phyloP scores from a whole-genome alignment of 345 rosid genomes.

The Geranium brycei region DNA sequence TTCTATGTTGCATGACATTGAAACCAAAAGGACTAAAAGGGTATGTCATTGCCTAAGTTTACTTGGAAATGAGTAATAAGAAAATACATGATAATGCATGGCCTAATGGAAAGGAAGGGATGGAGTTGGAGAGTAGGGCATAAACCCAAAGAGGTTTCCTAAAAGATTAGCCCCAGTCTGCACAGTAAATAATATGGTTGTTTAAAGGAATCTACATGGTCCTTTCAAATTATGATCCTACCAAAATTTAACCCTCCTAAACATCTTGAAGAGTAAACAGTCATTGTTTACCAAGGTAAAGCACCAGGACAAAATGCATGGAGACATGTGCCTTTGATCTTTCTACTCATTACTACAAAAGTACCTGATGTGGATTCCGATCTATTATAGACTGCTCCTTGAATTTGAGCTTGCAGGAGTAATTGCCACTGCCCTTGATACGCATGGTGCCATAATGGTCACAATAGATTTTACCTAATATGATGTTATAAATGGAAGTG shows the following conservation, averaged over 20 bases:
- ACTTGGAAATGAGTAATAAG: no score
- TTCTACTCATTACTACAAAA: constrained; percentile 3
- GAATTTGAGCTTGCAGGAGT: constrained; percentile 89
- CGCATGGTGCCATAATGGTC: constrained; percentile 98
- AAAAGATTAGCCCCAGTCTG: no score
- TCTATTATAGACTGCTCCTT: constrained; percentile 98
- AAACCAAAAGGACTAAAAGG: no score
- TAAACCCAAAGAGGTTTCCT: no score
- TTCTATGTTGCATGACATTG: no score
- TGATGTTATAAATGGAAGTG: constrained; percentile 93
- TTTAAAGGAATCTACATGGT: no score
- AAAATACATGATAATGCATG: no score
- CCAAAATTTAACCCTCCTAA: neutral
- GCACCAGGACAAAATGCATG: neutral
- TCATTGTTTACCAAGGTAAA: neutral
- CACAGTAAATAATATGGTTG: no score
- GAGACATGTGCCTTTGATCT: constrained; percentile 1
- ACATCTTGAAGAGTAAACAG: neutral
- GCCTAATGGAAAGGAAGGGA: no score
- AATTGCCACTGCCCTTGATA: constrained; percentile 69
- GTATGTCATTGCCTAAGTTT: no score
- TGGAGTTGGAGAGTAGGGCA: no score
- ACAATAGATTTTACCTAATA: constrained; percentile 86
- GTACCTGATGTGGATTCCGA: constrained; percentile 95
- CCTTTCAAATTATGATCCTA: neutral